Evolutionary conservation across 805 yeast species (phyloP).

Genomic region (Wickerhamomyces silvicola): DNA sequence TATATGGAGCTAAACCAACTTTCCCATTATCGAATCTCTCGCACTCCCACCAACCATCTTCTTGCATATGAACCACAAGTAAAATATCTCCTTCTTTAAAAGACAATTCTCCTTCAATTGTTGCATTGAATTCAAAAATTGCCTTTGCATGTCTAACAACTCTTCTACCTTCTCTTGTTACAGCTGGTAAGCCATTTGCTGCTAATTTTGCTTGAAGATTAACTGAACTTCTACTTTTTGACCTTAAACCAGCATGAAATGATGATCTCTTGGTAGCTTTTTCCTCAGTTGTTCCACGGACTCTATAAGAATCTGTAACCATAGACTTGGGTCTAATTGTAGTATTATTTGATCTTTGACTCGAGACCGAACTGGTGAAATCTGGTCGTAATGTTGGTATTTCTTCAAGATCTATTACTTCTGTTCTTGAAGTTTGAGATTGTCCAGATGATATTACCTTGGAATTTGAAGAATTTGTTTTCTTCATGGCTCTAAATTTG

Average conservation of each 20-base stretch:
- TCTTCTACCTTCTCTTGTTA: conserved; percentile 46
- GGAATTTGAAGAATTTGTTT: too few relatives aligned
- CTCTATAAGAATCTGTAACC: conserved; percentile 9
- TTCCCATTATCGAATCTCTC: conserved; percentile 39
- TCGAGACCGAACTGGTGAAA: conserved; percentile 14
- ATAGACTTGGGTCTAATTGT: conserved; percentile 24
- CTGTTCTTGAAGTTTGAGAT: background rate
- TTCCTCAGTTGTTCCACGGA: background rate
- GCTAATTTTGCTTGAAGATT: conserved; percentile 20
- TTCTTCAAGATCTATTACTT: background rate
- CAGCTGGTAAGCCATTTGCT: conserved; percentile 35
- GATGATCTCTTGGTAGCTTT: conserved; percentile 17
- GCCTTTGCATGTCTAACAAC: conserved; percentile 50
- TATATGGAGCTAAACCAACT: conserved; percentile 58
- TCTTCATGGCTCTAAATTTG: conserved; percentile 32
- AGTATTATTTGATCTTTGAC: conserved; percentile 15
- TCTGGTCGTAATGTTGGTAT: background rate
- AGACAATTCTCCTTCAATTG: conserved; percentile 52
- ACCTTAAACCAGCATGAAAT: conserved; percentile 21
- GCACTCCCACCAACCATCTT: conserved; percentile 74
- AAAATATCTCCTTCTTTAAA: conserved; percentile 54
- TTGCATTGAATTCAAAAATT: conserved; percentile 51
- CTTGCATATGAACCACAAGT: conserved; percentile 49
- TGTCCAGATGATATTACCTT: too few relatives aligned
- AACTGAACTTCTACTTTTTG: conserved; percentile 18